Conservation (phyloP, 2,329 filamentous ascomycete species). For the Colletotrichum endophyticum region DNA sequence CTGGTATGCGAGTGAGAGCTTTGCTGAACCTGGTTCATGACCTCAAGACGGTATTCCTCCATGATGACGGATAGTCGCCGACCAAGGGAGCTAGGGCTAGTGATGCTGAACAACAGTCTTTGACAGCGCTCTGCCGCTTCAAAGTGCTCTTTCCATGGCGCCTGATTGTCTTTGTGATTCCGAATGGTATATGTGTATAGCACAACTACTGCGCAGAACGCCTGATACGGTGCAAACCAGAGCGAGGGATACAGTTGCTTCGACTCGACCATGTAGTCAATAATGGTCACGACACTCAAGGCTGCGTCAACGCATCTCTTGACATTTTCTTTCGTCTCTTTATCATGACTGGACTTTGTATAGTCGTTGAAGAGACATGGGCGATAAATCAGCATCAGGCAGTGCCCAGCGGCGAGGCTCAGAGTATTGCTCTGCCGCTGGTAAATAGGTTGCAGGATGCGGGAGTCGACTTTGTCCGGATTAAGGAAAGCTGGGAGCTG, state of each 20-base stretch:
- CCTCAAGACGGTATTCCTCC: constrained; percentile 34
- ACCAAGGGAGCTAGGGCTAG: constrained; percentile 40
- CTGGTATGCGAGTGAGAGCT: constrained; percentile 14
- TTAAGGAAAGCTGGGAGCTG: not conserved
- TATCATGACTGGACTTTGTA: not conserved
- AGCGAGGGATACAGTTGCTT: constrained; percentile 29
- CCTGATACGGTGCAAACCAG: constrained; percentile 44
- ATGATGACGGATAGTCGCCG: constrained; percentile 44
- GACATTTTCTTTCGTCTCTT: constrained; percentile 20
- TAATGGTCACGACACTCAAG: constrained; percentile 37
- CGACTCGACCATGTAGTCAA: constrained; percentile 39
- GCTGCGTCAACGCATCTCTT: constrained; percentile 40
- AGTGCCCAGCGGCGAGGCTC: constrained; percentile 45
- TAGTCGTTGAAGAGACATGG: constrained; percentile 41
- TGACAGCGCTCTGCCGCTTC: constrained; percentile 43
- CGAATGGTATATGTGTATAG: constrained; percentile 49
- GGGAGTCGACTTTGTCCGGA: not conserved
- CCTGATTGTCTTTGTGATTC: constrained; percentile 28
- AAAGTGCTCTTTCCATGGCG: constrained; percentile 32
- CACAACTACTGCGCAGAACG: constrained; percentile 46
- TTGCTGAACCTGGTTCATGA: constrained; percentile 3
- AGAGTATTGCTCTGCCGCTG: constrained; percentile 44
- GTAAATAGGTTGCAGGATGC: constrained; percentile 36
- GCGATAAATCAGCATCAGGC: constrained; percentile 41
- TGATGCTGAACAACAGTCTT: constrained; percentile 37